Conservation (phyloP, 306 rosid genomes). For the Astragalus glycyphyllos region DNA sequence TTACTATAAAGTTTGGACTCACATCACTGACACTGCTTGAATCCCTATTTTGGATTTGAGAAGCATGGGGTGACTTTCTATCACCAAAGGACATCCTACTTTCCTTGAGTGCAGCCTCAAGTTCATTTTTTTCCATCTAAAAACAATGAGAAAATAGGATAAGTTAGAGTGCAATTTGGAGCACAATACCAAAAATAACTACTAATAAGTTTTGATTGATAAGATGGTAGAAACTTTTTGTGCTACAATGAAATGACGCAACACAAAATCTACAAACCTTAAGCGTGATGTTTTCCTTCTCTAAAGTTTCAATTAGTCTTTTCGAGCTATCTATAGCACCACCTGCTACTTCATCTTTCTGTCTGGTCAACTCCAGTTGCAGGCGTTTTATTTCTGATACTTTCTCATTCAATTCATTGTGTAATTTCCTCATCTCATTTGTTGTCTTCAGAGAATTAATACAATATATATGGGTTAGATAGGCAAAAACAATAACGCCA, state of each 20-base stretch:
- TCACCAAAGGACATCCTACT: constrained; percentile 48
- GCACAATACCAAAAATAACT: constrained; percentile 12
- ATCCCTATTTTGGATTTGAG: constrained; percentile 54
- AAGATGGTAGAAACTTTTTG: not conserved
- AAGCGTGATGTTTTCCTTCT: constrained; percentile 77
- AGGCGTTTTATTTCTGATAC: constrained; percentile 60
- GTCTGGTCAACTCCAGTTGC: constrained; percentile 69
- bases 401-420: constrained; percentile 67
- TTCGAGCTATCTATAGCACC: constrained; percentile 57
- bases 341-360: constrained; percentile 50
- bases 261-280: constrained; percentile 62
- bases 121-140: constrained; percentile 79
- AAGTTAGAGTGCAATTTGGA: constrained; percentile 36
- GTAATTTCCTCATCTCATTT: constrained; percentile 59
- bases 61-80: constrained; percentile 50
- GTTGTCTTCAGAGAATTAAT: constrained; percentile 58
- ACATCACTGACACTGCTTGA: constrained; percentile 62
- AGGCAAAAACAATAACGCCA: constrained; percentile 34
- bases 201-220: constrained; percentile 16
- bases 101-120: constrained; percentile 65
- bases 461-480: constrained; percentile 43
- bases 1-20: constrained; percentile 36
- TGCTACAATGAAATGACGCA: constrained; percentile 12
- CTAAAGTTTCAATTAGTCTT: constrained; percentile 62
- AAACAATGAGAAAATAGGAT: constrained; percentile 33